Base-by-base conservation (phyloP, 495 filamentous ascomycete species). In the Venustampulla echinocandica region DNA sequence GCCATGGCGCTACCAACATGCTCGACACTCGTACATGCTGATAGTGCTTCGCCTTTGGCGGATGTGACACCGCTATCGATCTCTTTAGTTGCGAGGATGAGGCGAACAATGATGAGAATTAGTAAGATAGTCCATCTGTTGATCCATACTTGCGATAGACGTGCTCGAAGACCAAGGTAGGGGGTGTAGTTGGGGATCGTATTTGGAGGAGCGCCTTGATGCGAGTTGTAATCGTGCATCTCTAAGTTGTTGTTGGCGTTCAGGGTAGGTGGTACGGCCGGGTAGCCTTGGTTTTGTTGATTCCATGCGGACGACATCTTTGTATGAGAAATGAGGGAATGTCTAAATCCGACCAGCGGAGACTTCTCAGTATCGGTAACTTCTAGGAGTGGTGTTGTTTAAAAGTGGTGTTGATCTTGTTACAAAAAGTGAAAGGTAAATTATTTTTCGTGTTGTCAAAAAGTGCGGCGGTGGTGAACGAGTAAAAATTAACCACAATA, bases 71-170 rank as follows among this genome's bases (percentile, higher is more conserved):
- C 79, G 43, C 74, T 66, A 54, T 92, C 71, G 42, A 95, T 68
- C 54, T 74, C 73, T 27, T 71, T 68, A 25, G 84, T 73, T 15
- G 89, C 81, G 38, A 98, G 63, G 39, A 98, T 65, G 47, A 87
- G 71, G 37, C 92, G 78, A 50, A 82, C 77, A 18, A 98, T 76
- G 15, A 97, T 78, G 42, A 98, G 76, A 33, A 94, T 60, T 9
- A 98, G 69, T 35, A 98, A 74, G 46, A 98, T 71, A 32, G 92
- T 96, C 93, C 93, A 98, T 65, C 84, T 74, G 71, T 97, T 97
- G 70, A 97, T 82, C 88, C 89, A 95, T 59, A 87, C 69, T 71
- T 98, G 92, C 22, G 92, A 98, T 33, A 97, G 73, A 49, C 89
- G 79, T 48, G 92, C 84, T 52, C 82, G 80, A 53, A 94, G 75